These are phyloP conservation scores for Paecilomyces sp. DNA, from an alignment of 2,329 filamentous ascomycete genomes.

Conservation along the genomic window DNA sequence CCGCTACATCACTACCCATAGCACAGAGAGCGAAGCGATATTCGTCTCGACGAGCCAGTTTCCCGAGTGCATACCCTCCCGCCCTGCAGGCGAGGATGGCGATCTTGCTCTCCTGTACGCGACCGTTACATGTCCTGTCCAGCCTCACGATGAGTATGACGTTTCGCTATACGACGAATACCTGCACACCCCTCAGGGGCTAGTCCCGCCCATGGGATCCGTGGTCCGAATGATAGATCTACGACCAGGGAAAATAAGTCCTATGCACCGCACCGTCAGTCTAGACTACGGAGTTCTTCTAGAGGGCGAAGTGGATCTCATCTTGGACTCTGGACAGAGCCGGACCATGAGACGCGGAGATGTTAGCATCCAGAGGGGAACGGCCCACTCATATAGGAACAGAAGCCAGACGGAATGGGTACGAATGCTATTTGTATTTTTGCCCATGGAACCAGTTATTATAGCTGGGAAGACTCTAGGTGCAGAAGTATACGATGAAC, in stretches of 20 bases:
- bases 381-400: slow-evolving; percentile 24
- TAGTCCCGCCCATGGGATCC: slow-evolving; percentile 23
- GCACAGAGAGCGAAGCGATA: slow-evolving; percentile 26
- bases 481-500: slow-evolving; percentile 30
- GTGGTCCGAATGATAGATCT: slow-evolving; percentile 28
- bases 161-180: slow-evolving; percentile 25
- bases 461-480: slow-evolving; percentile 49
- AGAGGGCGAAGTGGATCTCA: slow-evolving; percentile 29
- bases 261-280: slow-evolving; percentile 31
- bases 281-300: slow-evolving; percentile 32
- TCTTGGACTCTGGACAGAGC: slow-evolving; percentile 28
- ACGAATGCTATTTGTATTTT: slow-evolving; percentile 24
- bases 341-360: slow-evolving; percentile 26
- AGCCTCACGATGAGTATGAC: slow-evolving; percentile 23
- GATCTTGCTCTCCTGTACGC: slow-evolving; percentile 24
- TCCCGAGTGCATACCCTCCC: slow-evolving; percentile 24
- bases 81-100: slow-evolving; percentile 19
- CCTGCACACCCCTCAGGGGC: slow-evolving; percentile 24
- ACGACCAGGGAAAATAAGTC: slow-evolving; percentile 21
- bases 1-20: slow-evolving; percentile 34
- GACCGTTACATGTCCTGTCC: slow-evolving; percentile 19
- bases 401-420: slow-evolving; percentile 18
- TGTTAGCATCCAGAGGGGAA: slow-evolving; percentile 25
- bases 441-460: slow-evolving; percentile 19
- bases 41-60: slow-evolving; percentile 26